phyloP scores from a whole-genome alignment of 108 stramenopile genomes.

The Nannochloropsis granulata region DNA sequence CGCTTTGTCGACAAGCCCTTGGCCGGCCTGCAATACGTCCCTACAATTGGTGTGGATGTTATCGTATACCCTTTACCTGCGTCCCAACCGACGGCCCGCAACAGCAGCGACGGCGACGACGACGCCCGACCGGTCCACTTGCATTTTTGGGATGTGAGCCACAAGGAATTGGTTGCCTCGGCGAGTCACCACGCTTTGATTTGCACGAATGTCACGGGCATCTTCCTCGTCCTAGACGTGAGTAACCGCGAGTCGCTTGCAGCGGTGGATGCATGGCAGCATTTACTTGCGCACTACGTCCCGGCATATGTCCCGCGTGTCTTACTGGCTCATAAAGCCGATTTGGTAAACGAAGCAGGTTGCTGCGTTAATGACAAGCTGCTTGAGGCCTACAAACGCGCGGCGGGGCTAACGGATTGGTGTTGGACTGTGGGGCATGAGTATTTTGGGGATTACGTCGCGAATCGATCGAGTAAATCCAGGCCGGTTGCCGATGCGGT shows the following conservation, averaged over 20 bases:
- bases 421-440: constrained; percentile 28
- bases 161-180: constrained; percentile 3
- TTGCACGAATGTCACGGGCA: constrained; percentile 1
- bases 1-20: constrained; percentile 3
- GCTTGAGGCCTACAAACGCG: not conserved
- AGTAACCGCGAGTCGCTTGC: constrained; percentile 7
- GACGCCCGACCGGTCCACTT: constrained; percentile 14
- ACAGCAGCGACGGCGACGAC: not conserved
- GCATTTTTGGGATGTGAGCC: constrained; percentile 22
- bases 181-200: constrained; percentile 25
- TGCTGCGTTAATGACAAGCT: constrained; percentile 14
- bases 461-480: not conserved
- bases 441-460: constrained; percentile 31
- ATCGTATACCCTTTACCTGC: not conserved
- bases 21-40: constrained; percentile 6
- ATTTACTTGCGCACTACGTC: not conserved
- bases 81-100: not conserved
- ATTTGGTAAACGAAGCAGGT: not conserved
- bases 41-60: constrained; percentile 16
- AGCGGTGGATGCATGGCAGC: constrained; percentile 20
- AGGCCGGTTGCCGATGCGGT: not conserved
- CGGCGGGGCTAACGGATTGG: constrained; percentile 23
- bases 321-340: constrained; percentile 24
- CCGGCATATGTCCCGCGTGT: constrained; percentile 9
- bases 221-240: constrained; percentile 17